Base-by-base conservation (phyloP, 495 filamentous ascomycete species). In the Lentithecium fluviatile region DNA sequence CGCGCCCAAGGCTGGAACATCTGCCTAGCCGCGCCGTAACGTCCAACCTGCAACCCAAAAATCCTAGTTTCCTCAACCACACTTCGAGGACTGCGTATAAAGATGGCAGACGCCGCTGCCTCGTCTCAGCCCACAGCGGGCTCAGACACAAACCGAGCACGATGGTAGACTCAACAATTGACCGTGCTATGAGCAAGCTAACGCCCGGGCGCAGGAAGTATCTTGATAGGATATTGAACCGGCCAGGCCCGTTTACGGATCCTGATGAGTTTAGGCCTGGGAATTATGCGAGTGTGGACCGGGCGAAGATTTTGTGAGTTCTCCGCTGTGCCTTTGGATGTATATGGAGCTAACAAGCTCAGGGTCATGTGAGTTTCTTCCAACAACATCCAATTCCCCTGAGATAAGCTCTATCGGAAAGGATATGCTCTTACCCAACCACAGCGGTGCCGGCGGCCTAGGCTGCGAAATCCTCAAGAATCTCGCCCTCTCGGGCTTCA, bases 401-500 rank as follows among this genome's bases (percentile, higher is more conserved):
- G 13, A 43, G 19, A 38, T 20, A 43, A 6, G 6, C 4, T 13
- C 19, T 43, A 43, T 6, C 13, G 15, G 4, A 43, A 43, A n/a
- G 15, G 7, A 38, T 38, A 15, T 8, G 36, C 36, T 8, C 36
- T 38, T 8, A 38, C 36, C 7, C 36, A 38, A 49, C 4, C n/a
- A 38, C 45, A 96, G 89, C 57, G 95, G 95, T 42, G 95, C 95
- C 62, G 95, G 95, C 58, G 95, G 95, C 11, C 73, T 99, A 64
- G 95, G 95, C 59, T 99, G 95, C 67, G 95, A 99, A 73, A 92
- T 99, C 49, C 74, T 99, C 38, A 99, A 99, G 78, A 91, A 97
- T 67, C 83, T 99, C 10, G 94, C 95, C 26, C 80, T 97, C 2
- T 96, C 92, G 2, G 91, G 95, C 11, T 97, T 97, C 77, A 95